Conservation (phyloP, 345 rosid species). For the Eucalyptus sp. region DNA sequence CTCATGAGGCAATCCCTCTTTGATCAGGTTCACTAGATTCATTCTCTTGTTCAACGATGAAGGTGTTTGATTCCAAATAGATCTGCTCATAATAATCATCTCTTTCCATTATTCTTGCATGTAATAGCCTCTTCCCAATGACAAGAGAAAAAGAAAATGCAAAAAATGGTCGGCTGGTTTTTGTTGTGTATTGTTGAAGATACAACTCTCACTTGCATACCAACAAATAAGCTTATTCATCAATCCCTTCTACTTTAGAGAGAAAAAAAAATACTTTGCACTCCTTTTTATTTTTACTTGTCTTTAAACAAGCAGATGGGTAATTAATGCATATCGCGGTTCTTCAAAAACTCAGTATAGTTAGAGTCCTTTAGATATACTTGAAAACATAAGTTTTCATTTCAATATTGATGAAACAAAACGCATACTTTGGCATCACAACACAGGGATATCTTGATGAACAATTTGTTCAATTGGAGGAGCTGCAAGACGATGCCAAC, state of each 20-base stretch:
- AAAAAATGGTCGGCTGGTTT: not conserved
- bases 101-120: not conserved
- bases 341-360: not conserved
- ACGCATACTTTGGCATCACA: not conserved
- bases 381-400: not conserved
- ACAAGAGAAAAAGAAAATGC: not conserved
- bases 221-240: not conserved
- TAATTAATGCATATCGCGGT: not conserved
- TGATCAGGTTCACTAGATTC: constrained; percentile 34
- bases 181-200: not conserved
- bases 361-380: not conserved
- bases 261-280: not conserved
- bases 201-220: not conserved
- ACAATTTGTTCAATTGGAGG: constrained; percentile 59
- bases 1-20: constrained; percentile 51
- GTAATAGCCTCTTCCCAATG: not conserved
- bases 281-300: not conserved
- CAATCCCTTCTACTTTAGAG: not conserved
- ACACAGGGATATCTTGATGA: constrained; percentile 48
- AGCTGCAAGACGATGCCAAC: constrained; percentile 60
- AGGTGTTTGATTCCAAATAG: not conserved
- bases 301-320: not conserved
- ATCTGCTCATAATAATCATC: not conserved
- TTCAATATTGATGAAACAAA: not conserved
- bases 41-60: not conserved